Evolutionary conservation across 176 grass and related monocot species (phyloP).

Genomic region (Zizania latifolia): DNA sequence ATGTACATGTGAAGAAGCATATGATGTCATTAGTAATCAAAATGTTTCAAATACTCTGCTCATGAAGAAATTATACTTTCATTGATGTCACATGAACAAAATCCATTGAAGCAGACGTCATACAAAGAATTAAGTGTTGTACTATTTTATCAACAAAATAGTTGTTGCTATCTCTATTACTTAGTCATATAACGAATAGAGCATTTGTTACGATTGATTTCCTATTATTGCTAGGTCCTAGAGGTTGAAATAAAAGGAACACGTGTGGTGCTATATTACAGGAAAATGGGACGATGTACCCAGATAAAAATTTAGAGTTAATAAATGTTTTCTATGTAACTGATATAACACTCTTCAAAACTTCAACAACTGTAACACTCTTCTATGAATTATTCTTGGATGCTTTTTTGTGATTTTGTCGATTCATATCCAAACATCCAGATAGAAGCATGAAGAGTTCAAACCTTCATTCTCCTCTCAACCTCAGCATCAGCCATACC

Average conservation of each 20-base stretch:
- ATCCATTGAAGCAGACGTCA: too few relatives aligned
- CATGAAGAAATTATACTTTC: neutral
- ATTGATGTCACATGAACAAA: slow-evolving; percentile 3
- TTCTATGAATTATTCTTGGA: neutral
- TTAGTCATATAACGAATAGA: neutral
- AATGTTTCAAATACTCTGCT: neutral
- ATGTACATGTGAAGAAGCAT: neutral
- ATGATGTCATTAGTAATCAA: neutral
- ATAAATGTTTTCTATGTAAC: too few relatives aligned
- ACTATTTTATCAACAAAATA: neutral
- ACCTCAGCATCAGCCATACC: slow-evolving; percentile 81
- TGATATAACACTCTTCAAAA: neutral
- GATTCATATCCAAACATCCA: neutral
- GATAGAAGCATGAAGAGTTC: slow-evolving; percentile 4
- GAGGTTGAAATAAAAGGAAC: neutral
- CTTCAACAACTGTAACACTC: neutral
- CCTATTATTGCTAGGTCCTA: neutral
- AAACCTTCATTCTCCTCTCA: slow-evolving; percentile 86
- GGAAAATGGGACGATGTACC: neutral
- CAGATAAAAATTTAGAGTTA: neutral
- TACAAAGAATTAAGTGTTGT: too few relatives aligned
- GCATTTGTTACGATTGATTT: too few relatives aligned
- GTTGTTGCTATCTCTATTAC: neutral
- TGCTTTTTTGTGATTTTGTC: neutral
- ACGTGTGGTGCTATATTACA: neutral